Base-by-base conservation (phyloP, 2,329 filamentous ascomycete genomes). In the Fusarium clavum region DNA sequence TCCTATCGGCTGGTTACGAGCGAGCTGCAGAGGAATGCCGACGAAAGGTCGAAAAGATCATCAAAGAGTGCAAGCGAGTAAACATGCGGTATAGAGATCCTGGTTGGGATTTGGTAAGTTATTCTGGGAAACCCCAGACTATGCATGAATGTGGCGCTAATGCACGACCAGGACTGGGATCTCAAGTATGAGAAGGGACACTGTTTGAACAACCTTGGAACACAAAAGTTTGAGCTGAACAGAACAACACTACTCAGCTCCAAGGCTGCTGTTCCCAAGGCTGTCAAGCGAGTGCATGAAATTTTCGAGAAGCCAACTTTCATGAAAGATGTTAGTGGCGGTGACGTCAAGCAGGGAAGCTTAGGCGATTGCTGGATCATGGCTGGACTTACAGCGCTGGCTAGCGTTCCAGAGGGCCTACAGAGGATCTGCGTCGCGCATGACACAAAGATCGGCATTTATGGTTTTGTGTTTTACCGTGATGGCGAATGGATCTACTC, bases 401-500 rank as follows among this genome's bases (percentile, higher is more conserved):
- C 90, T 32, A 94, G 93, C 67, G 91, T 92, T 64, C 83, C 90
- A 48, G 89, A 86, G 3, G 84, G 92, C 16, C 90, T 97, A 57
- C 86, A 92, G 74, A 86, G 88, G 20, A 86, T 93, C 10, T 97
- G 93, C 73, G 91, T 97, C 30, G 91, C 90, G 47, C 89, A 91
- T 45, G 88, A 97, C 72, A 88, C 87, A 12, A 84, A 79, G 69
- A 90, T 96, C 53, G 93, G 94, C 11, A 94, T 97, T 6, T 97
- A 97, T 75, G 94, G 94, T 2, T 97, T 97, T 75, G 92, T 97
- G 51, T 97, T 97, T 77, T 92, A 92, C 77, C 84, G 93, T 77
- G 94, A 97, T 75, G 94, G 94, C 56, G 93, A 96, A 79, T 97
- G 94, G 94, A 92, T 95, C 60, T 94, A 94, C 73, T 94, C 92